These are phyloP conservation scores for Tolypocladium guangdongense DNA, from an alignment of 2,329 filamentous ascomycete genomes.

Conservation along the genomic window DNA sequence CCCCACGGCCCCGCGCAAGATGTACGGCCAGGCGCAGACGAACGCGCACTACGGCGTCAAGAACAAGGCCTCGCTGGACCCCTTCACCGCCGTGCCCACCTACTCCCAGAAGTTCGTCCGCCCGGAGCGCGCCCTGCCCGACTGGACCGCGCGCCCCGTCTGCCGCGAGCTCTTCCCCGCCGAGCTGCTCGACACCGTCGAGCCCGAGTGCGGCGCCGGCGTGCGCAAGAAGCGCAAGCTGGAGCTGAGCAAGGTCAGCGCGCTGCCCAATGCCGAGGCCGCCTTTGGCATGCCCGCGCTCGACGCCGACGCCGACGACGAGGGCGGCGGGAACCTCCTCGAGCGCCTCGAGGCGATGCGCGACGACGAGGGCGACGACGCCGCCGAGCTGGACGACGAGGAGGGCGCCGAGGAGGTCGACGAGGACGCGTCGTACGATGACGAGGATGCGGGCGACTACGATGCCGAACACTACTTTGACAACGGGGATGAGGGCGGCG, in stretches of 20 bases:
- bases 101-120: slow-evolving; percentile 45
- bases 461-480: slow-evolving; percentile 52
- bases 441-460: slow-evolving; percentile 50
- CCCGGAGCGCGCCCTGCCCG: slow-evolving; percentile 41
- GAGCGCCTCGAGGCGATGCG: slow-evolving; percentile 34
- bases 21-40: slow-evolving; percentile 47
- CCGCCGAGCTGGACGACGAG: slow-evolving; percentile 37
- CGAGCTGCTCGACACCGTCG: slow-evolving; percentile 44
- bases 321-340: slow-evolving; percentile 26
- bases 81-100: slow-evolving; percentile 47
- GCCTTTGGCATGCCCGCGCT: slow-evolving; percentile 29
- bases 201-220: slow-evolving; percentile 27
- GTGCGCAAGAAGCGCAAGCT: slow-evolving; percentile 32
- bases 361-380: slow-evolving; percentile 40
- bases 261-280: slow-evolving; percentile 39
- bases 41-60: slow-evolving; percentile 45
- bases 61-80: slow-evolving; percentile 44
- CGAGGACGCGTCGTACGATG: slow-evolving; percentile 41
- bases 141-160: slow-evolving; percentile 39
- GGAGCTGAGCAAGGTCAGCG: slow-evolving; percentile 34
- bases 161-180: slow-evolving; percentile 42
- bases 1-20: slow-evolving; percentile 26
- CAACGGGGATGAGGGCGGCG: slow-evolving; percentile 42
- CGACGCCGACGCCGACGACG: slow-evolving; percentile 15
- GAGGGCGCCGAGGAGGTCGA: slow-evolving; percentile 35